Evolutionary conservation across 306 rosid species (phyloP), one percentile per base, ranked within the genome.

Genomic region (Quercus alba): DNA sequence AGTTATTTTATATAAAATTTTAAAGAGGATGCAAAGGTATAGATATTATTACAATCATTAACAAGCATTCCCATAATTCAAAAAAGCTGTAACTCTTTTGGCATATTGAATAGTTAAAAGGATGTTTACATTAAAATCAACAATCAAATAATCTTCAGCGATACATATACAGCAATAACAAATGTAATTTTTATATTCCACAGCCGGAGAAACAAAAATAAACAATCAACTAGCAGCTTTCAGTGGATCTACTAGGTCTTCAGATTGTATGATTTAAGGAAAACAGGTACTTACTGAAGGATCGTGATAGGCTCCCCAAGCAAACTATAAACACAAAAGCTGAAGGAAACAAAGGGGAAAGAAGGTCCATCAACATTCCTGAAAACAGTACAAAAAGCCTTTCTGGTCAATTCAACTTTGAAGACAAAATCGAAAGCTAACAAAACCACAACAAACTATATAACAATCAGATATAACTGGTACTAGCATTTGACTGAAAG

Each of bases 341-440:
- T 10, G 99, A 93, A 57, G 97, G 99, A 89, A 84, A 91, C 84
- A 95, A 77, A 28, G 99, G 99, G 55, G 99, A 95, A 80, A 90
- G 83, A 41, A 95, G 97, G 89, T 95, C 99, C 99, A 95, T 95
- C 80, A 95, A 88, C 99, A 95, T 93, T 78, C 98, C 99, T 93
- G 92, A 83, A 85, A 82, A 79, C 55, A 75, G 82, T 44, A 72
- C 18, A 80, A 15, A 19, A 19, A 71, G 57, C 73, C 35, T 81
- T 49, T 63, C 26, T 76, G 56, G 80, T 84, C 84, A 81, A 74
- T 25, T 58, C 69, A 72, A 20, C 57, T 31, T 70, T 55, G 23
- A 70, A 72, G 56, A 66, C 19, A 20, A 4, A 79, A 79, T 70
- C 21, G 52, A 78, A 77, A 30, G 61, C 21, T 73, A 49, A 49